Conservation (phyloP, 2,329 filamentous ascomycete genomes). For the Xylariaceae sp. region DNA sequence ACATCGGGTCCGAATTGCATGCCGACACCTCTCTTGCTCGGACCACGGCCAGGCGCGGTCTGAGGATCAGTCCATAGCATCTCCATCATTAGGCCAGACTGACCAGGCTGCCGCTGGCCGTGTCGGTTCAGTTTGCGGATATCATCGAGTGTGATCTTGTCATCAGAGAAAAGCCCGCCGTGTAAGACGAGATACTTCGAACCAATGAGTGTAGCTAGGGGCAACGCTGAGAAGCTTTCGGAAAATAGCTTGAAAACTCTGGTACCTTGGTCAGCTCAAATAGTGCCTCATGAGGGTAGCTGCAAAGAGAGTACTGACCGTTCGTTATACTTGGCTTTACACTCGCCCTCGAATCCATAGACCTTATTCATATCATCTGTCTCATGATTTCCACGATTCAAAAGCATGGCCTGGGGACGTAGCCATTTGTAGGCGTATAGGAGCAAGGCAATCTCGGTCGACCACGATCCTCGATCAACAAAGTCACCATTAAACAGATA, state of each 20-base stretch:
- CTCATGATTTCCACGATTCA: conserved; percentile 98
- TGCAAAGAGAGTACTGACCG: conserved; percentile 36
- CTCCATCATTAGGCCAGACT: conserved; percentile 98
- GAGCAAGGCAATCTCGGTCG: conserved; percentile 89
- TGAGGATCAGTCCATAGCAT: conserved; percentile 99
- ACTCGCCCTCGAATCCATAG: conserved; percentile 97
- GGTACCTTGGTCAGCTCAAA: conserved; percentile 21
- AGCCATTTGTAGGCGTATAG: conserved; percentile 98
- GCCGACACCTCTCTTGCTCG: conserved; percentile 94
- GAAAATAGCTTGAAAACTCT: conserved; percentile 95
- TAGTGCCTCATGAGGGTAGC: background rate
- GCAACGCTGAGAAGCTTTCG: conserved; percentile 92
- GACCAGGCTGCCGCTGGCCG: conserved; percentile 86
- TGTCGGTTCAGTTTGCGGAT: conserved; percentile 91
- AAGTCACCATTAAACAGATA: conserved; percentile 99
- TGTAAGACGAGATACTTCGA: conserved; percentile 89
- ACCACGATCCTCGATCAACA: conserved; percentile 96
- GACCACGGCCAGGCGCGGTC: conserved; percentile 75
- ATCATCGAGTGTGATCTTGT: conserved; percentile 86
- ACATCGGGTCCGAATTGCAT: conserved; percentile 96
- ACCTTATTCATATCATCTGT: conserved; percentile 99
- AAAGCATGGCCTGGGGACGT: conserved; percentile 80
- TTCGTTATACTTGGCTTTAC: conserved; percentile 97
- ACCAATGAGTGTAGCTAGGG: conserved; percentile 87
- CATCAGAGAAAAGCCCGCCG: conserved; percentile 92